A percentile compares a stretch with the other conserved stretches of the same genome.
Evolutionary conservation across 192 early-diverging fungal species (phyloP).

Genomic region (Podila verticillata): DNA sequence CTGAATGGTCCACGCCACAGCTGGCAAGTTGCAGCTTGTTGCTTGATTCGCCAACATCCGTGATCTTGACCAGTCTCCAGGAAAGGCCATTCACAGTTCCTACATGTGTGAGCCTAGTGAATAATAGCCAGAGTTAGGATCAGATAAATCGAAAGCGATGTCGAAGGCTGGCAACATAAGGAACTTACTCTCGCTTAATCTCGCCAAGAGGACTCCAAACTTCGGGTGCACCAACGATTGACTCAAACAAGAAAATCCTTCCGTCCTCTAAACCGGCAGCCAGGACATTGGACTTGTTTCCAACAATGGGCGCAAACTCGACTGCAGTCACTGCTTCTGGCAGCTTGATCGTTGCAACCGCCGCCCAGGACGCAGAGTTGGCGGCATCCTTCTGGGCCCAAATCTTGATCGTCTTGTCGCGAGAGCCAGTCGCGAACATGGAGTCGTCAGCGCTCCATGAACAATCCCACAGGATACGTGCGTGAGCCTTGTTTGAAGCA

Average conservation of each 20-base stretch:
- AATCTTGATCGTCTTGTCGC: slow-evolving; percentile 90
- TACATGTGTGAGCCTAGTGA: slow-evolving; percentile 57
- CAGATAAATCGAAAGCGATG: slow-evolving; percentile 18
- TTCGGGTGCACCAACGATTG: slow-evolving; percentile 13
- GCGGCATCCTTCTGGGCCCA: slow-evolving; percentile 61
- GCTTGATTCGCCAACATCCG: neutral
- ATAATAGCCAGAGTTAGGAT: neutral
- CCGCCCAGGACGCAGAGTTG: slow-evolving; percentile 42
- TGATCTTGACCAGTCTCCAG: slow-evolving; percentile 64
- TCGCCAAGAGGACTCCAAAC: slow-evolving; percentile 53
- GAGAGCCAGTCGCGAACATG: slow-evolving; percentile 91
- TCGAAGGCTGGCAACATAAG: slow-evolving; percentile 10
- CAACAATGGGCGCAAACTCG: slow-evolving; percentile 74
- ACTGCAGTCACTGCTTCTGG: slow-evolving; percentile 86
- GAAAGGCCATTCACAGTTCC: slow-evolving; percentile 67
- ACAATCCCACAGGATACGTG: slow-evolving; percentile 93
- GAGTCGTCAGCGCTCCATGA: slow-evolving; percentile 81
- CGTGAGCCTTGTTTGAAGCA: slow-evolving; percentile 79
- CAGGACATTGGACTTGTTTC: slow-evolving; percentile 65
- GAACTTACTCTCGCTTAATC: slow-evolving; percentile 56
- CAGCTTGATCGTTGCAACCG: slow-evolving; percentile 74
- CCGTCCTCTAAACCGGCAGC: slow-evolving; percentile 90
- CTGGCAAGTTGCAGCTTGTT: slow-evolving; percentile 67
- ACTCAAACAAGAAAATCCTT: slow-evolving; percentile 66
- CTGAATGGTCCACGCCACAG: slow-evolving; percentile 78